These are phyloP conservation scores for Phlyctochytrium arcticum DNA, from an alignment of 192 early-diverging fungal species.

Conservation along the genomic window DNA sequence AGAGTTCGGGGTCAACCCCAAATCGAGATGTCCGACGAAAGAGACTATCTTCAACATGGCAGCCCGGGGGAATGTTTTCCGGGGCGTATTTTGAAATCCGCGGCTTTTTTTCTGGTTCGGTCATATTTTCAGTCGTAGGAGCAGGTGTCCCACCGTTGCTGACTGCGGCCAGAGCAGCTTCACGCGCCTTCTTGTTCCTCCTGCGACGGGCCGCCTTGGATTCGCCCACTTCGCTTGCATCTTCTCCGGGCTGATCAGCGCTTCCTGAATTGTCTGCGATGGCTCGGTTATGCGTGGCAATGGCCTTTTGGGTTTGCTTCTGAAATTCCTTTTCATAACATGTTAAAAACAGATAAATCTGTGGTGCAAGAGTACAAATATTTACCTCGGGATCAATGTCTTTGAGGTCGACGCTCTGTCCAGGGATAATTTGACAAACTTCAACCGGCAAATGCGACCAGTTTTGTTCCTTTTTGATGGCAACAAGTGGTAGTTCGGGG, in stretches of 20 bases:
- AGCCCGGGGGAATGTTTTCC: not conserved
- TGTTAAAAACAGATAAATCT: not conserved
- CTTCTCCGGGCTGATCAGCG: too few relatives aligned
- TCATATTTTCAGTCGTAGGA: not conserved
- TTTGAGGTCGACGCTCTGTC: not conserved
- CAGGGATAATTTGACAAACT: conserved; percentile 6
- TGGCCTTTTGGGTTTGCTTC: too few relatives aligned
- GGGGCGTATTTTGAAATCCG: not conserved
- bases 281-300: too few relatives aligned
- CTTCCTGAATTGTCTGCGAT: too few relatives aligned
- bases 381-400: not conserved
- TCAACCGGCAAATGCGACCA: conserved; percentile 16
- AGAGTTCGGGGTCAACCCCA: not conserved
- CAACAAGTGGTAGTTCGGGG: conserved; percentile 3
- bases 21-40: not conserved
- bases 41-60: not conserved
- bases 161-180: not conserved
- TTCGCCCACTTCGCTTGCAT: too few relatives aligned
- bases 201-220: too few relatives aligned
- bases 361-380: too few relatives aligned
- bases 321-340: too few relatives aligned
- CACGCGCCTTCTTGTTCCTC: too few relatives aligned
- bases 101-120: not conserved
- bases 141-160: too few relatives aligned
- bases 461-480: conserved; percentile 1